These are phyloP conservation scores for Clathrospora elynae DNA, from an alignment of 2,329 filamentous ascomycete species.

Conservation along the genomic window DNA sequence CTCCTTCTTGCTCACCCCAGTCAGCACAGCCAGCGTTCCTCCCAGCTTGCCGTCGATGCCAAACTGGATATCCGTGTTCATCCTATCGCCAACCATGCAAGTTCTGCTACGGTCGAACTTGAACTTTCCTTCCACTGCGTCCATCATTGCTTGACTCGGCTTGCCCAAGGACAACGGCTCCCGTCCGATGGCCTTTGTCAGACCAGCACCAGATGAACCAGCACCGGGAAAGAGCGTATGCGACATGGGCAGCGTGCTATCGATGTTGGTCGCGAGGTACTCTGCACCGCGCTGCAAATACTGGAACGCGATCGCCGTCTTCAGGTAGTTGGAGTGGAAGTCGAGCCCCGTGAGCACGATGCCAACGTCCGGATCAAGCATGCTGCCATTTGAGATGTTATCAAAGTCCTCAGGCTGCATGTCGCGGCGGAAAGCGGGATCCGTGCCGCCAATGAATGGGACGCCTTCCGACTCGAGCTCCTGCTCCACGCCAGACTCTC, in stretches of 20 bases:
- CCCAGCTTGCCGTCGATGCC: slow-evolving; percentile 89
- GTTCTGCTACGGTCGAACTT: slow-evolving; percentile 80
- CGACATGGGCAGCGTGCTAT: slow-evolving; percentile 84
- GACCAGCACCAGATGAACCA: slow-evolving; percentile 77
- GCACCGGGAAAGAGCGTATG: slow-evolving; percentile 89
- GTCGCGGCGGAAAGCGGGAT: slow-evolving; percentile 75
- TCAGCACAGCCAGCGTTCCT: slow-evolving; percentile 88
- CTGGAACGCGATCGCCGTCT: slow-evolving; percentile 81
- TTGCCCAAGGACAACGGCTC: slow-evolving; percentile 85
- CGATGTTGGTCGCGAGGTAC: slow-evolving; percentile 92
- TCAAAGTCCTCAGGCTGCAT: slow-evolving; percentile 81
- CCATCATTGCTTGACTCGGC: slow-evolving; percentile 99
- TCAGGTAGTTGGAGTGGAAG: slow-evolving; percentile 94
- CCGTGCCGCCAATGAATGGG: slow-evolving; percentile 83
- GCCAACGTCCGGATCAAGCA: slow-evolving; percentile 86
- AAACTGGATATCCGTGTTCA: slow-evolving; percentile 96
- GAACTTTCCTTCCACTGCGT: slow-evolving; percentile 96
- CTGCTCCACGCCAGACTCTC: slow-evolving; percentile 87
- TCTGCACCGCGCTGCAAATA: slow-evolving; percentile 81
- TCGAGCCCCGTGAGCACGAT: slow-evolving; percentile 89
- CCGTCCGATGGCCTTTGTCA: slow-evolving; percentile 66
- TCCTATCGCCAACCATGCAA: slow-evolving; percentile 93
- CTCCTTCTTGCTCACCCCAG: slow-evolving; percentile 83
- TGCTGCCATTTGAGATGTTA: slow-evolving; percentile 71
- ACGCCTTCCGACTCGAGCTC: slow-evolving; percentile 83